Percentiles rank a stretch among this genome's conserved stretches.
Evolutionary conservation across 2,329 filamentous ascomycete genomes (phyloP).

Genomic region (Blastomyces parvus): DNA sequence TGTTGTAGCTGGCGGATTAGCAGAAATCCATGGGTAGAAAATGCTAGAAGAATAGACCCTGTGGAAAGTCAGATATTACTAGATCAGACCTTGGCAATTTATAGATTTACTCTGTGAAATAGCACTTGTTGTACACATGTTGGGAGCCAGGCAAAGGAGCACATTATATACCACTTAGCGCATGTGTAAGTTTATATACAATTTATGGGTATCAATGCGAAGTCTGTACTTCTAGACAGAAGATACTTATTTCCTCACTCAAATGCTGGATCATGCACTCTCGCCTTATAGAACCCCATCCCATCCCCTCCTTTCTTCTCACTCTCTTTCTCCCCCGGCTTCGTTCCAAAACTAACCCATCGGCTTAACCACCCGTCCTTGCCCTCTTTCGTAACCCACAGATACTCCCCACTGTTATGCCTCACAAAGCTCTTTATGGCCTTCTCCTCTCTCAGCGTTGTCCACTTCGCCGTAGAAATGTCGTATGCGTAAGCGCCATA

Average conservation of each 20-base stretch:
- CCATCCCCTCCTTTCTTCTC: constrained; percentile 12
- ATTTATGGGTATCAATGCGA: not conserved
- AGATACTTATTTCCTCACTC: constrained; percentile 4
- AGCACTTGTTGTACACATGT: not conserved
- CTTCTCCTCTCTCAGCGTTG: constrained; percentile 8
- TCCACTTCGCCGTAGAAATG: constrained; percentile 13
- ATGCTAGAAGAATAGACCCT: not conserved
- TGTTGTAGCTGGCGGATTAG: no score
- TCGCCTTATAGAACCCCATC: constrained; percentile 18
- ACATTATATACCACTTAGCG: not conserved
- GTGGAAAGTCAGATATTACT: not conserved
- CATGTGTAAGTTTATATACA: not conserved
- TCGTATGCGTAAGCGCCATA: constrained; percentile 15
- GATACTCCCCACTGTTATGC: constrained; percentile 16
- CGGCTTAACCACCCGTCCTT: constrained; percentile 17
- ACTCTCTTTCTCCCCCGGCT: constrained; percentile 6
- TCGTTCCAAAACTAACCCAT: constrained; percentile 16
- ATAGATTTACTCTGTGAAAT: not conserved
- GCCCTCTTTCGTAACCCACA: constrained; percentile 13
- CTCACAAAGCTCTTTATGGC: constrained; percentile 17
- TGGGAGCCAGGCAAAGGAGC: not conserved
- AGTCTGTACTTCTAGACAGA: not conserved
- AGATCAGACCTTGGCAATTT: not conserved
- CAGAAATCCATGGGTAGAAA: not conserved
- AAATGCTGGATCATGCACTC: constrained; percentile 14